Base-by-base conservation (phyloP, 345 rosid genomes). In the Carallia brachiata region DNA sequence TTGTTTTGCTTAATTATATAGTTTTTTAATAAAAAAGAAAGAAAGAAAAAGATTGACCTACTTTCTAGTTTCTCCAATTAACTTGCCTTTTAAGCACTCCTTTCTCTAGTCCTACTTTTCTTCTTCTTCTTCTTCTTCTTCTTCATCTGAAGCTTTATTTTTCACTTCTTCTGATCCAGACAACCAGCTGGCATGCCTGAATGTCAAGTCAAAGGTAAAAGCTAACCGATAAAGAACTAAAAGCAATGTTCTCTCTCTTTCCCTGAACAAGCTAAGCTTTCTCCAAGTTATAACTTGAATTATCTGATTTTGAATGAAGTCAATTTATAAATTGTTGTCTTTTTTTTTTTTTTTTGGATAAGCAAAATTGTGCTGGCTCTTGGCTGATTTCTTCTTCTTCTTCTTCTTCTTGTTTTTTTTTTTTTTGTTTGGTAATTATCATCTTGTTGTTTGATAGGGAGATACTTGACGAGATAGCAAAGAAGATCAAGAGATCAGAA, bases 131-230 rank as follows among this genome's bases (percentile, higher is more conserved):
- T 70, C 78, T 70, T 70, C 78, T 71, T 74, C 47, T 70, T 66
- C 76, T 55, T 48, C 59, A 78, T 72, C 74, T 79, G 69, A 73
- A 61, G 52, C 74, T 74, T 59, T 40, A 36, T 12, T 9, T 52
- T 27, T 19, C 77, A 66, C 69, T 76, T 70, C 66, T 73, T 62
- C 61, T 62, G 56, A 63, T 61, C 67, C 48, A 40, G 69, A 19
- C 61, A 71, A 77, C 50, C 63, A 8, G 68, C 63, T 78, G 78
- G 79, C 82, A 80, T 82, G 82, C 81, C 80, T 88, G 81, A 72
- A 88, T 88, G 92, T 82, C 87, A 80, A 78, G 79, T 80, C 79
- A 84, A 62, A 82, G 89, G 89, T 87, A 80, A 71, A 30, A 31
- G 19, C 34, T 55, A 31, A 32, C 57, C 63, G 34, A 32, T 6